phyloP scores from a whole-genome alignment of 306 rosid species.

The Quercus parvula region DNA sequence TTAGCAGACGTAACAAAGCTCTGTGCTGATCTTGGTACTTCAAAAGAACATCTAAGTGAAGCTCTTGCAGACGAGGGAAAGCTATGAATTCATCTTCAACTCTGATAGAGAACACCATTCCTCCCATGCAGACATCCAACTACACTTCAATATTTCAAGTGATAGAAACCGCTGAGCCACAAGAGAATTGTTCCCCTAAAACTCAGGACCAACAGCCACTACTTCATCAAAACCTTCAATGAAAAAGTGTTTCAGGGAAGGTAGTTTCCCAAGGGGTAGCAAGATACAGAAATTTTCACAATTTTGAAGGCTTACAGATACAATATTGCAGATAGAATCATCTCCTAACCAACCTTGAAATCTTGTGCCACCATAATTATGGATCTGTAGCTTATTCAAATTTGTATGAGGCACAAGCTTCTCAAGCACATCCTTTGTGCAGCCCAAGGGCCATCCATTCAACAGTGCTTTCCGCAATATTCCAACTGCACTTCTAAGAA shows the following conservation, averaged over 20 bases:
- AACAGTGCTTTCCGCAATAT: too few species aligned
- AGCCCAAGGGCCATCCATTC: too few species aligned
- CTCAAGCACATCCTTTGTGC: neutral
- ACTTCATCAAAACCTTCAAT: neutral
- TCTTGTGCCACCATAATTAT: neutral
- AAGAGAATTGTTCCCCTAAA: neutral
- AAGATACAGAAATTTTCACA: neutral
- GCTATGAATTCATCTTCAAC: neutral
- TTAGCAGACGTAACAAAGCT: too few species aligned
- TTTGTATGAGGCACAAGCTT: constrained; percentile 8
- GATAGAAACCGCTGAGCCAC: neutral
- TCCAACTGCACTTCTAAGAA: too few species aligned
- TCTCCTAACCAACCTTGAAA: constrained; percentile 8
- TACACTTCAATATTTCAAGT: neutral
- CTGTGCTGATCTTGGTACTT: too few species aligned
- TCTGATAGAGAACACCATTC: neutral
- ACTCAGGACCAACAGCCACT: constrained; percentile 1
- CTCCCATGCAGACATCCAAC: neutral
- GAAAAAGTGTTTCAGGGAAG: neutral
- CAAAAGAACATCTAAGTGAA: neutral
- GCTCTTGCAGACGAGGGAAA: neutral
- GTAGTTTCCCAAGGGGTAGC: constrained; percentile 17
- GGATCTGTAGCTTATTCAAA: neutral
- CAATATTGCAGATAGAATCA: neutral
- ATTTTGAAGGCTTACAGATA: neutral